These are phyloP conservation scores for Rhizoctonia solani DNA, from an alignment of 1,284 basidiomycete species.

Conservation along the genomic window DNA sequence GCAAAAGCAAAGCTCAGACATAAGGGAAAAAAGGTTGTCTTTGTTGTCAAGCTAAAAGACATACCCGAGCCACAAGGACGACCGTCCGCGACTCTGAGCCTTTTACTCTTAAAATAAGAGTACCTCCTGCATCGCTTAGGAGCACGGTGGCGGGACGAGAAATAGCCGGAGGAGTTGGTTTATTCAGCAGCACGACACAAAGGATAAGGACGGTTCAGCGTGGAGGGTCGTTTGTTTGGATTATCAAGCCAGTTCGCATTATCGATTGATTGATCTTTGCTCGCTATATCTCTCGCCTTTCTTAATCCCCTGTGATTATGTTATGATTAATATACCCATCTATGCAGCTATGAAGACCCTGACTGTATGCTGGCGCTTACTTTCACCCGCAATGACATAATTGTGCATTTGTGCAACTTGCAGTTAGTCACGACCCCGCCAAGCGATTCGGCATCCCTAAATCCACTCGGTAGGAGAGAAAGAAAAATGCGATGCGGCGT, in stretches of 20 bases:
- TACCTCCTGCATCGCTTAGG: neutral
- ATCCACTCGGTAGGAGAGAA: neutral
- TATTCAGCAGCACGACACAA: neutral
- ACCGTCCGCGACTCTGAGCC: neutral
- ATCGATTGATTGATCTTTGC: neutral
- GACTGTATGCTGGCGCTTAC: constrained; percentile 2
- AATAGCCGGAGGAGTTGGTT: neutral
- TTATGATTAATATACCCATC: neutral
- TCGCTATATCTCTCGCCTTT: too few relatives aligned
- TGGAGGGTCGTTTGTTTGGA: constrained; percentile 10
- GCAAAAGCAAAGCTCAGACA: neutral
- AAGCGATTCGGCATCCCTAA: too few relatives aligned
- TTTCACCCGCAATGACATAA: neutral
- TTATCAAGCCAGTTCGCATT: neutral
- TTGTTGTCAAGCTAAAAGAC: neutral
- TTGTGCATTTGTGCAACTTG: neutral
- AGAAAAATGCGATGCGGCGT: neutral
- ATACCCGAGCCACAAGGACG: neutral
- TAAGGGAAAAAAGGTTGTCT: neutral
- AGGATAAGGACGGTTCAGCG: constrained; percentile 4
- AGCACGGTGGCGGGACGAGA: neutral
- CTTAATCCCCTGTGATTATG: too few relatives aligned
- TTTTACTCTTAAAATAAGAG: neutral
- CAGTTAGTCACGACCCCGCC: neutral
- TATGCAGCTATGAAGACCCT: neutral